These are phyloP conservation scores for Vitis rotundifolia DNA, from an alignment of 164 flowering plant genomes.

Conservation along the genomic window DNA sequence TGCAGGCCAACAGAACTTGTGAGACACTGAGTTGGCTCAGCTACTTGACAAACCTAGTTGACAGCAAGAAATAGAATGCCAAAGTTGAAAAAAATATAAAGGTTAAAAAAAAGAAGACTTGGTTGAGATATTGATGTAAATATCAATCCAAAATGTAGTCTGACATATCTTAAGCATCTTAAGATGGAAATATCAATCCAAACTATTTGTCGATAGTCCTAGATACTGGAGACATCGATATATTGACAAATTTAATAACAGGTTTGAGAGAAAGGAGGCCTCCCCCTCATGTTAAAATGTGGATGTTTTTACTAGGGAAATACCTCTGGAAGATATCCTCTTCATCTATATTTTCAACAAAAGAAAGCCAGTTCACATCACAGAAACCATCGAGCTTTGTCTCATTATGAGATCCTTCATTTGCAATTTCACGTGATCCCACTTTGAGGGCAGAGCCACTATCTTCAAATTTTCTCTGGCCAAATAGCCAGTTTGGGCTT, in stretches of 20 bases:
- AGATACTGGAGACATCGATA: no score
- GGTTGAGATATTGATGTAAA: no score
- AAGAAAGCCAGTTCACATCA: slow-evolving; percentile 67
- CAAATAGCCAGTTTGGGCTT: slow-evolving; percentile 98
- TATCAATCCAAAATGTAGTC: no score
- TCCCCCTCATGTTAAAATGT: not conserved
- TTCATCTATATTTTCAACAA: slow-evolving; percentile 45
- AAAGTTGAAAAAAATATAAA: no score
- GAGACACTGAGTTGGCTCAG: not conserved
- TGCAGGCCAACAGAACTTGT: not conserved
- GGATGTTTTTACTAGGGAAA: not conserved
- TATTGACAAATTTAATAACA: no score
- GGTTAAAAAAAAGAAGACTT: no score
- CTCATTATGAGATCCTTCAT: slow-evolving; percentile 30
- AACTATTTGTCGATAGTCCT: no score
- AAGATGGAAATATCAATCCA: no score
- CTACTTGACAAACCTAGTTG: not conserved
- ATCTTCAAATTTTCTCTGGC: slow-evolving; percentile 84
- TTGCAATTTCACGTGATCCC: slow-evolving; percentile 35
- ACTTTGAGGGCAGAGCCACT: slow-evolving; percentile 49
- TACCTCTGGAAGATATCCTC: slow-evolving; percentile 83
- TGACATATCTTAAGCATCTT: no score
- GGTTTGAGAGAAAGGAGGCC: not conserved
- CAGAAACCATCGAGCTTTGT: slow-evolving; percentile 29
- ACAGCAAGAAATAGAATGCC: no score